A percentile compares a stretch with the other conserved stretches of the same genome.
These are phyloP conservation scores for Dictyostelium brefeldianum DNA, from an alignment of 78 protist genomes.

Conservation along the genomic window DNA sequence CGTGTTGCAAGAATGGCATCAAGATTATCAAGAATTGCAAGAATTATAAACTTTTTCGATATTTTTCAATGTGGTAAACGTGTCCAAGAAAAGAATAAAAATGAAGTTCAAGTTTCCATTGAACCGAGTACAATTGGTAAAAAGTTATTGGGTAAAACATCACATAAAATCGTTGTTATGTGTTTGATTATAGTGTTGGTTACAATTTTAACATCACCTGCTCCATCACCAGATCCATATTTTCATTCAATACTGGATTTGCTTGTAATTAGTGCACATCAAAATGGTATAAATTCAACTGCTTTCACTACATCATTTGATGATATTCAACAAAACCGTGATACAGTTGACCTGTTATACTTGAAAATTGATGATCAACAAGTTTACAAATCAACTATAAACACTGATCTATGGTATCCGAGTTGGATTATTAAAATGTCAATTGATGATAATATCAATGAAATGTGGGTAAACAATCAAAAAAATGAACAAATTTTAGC, in stretches of 20 bases:
- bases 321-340: background rate
- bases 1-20: slow-evolving; percentile 76
- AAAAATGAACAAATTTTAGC: slow-evolving; percentile 36
- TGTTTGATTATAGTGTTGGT: slow-evolving; percentile 36
- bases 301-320: background rate
- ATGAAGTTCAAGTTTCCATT: slow-evolving; percentile 1
- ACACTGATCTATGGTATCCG: slow-evolving; percentile 35
- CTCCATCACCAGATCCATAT: slow-evolving; percentile 1
- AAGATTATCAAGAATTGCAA: slow-evolving; percentile 17
- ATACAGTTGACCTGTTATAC: slow-evolving; percentile 10
- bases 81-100: background rate
- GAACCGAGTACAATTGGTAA: slow-evolving; percentile 58
- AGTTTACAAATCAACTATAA: background rate
- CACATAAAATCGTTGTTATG: slow-evolving; percentile 43
- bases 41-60: slow-evolving; percentile 52
- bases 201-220: slow-evolving; percentile 32
- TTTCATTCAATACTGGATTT: slow-evolving; percentile 3
- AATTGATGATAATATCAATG: background rate
- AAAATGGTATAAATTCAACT: background rate
- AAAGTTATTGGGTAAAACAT: slow-evolving; percentile 40
- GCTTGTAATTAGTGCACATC: slow-evolving; percentile 5
- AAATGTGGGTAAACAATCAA: slow-evolving; percentile 58
- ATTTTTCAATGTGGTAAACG: slow-evolving; percentile 8
- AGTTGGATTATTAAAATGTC: slow-evolving; percentile 22
- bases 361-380: background rate